These are phyloP conservation scores for Silene noctiflora DNA, from an alignment of 179 eudicot genomes.

Conservation along the genomic window DNA sequence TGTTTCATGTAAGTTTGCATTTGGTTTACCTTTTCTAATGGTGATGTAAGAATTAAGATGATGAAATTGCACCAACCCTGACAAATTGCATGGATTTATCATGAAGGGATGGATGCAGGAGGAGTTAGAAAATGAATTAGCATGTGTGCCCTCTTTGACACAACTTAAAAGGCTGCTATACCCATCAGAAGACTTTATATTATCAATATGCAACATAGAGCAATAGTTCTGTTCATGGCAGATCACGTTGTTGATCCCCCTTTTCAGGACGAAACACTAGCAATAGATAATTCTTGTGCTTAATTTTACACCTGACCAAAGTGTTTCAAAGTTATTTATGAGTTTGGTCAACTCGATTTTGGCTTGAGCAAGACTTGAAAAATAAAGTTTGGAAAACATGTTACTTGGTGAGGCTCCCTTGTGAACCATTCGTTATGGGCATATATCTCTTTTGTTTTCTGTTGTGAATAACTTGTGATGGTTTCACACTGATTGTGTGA, in stretches of 20 bases:
- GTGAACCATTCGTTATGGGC: background rate
- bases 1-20: background rate
- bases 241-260: background rate
- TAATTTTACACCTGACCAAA: background rate
- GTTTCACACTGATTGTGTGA: background rate
- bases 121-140: background rate
- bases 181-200: background rate
- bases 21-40: background rate
- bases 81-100: background rate
- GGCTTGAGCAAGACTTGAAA: background rate
- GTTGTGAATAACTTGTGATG: background rate
- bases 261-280: background rate
- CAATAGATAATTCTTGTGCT: background rate
- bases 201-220: background rate
- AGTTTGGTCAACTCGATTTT: slow-evolving; percentile 2
- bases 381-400: background rate
- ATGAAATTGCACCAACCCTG: background rate
- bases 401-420: background rate
- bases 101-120: background rate
- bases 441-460: background rate
- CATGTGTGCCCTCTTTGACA: background rate
- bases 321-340: background rate
- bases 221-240: background rate
- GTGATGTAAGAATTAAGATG: background rate
- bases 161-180: background rate